These are phyloP conservation scores for Cyclotella baltica DNA, from an alignment of 108 stramenopile species.

Conservation along the genomic window DNA sequence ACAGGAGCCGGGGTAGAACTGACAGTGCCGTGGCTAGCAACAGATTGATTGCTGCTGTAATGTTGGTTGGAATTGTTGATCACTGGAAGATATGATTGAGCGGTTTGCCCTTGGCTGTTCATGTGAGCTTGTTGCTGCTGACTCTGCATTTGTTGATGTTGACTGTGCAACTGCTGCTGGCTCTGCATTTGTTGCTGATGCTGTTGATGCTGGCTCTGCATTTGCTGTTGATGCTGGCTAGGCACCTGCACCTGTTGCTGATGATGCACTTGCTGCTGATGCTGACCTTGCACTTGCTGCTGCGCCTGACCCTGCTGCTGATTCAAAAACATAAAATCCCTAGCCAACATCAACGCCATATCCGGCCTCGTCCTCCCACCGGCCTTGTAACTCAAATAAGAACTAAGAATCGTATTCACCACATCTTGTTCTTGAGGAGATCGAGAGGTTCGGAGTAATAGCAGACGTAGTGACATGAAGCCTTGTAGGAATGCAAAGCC, in stretches of 20 bases:
- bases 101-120: too few species aligned
- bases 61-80: neutral
- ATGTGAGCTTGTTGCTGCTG: too few species aligned
- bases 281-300: neutral
- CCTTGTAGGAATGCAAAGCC: slow-evolving; percentile 73
- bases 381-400: slow-evolving; percentile 80
- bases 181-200: too few species aligned
- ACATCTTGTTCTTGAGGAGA: slow-evolving; percentile 74
- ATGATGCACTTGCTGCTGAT: slow-evolving; percentile 20
- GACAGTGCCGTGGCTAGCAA: neutral
- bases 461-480: slow-evolving; percentile 84
- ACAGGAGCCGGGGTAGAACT: neutral
- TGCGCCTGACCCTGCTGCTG: slow-evolving; percentile 50
- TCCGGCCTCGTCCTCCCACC: slow-evolving; percentile 70
- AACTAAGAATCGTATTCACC: slow-evolving; percentile 76
- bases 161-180: too few species aligned
- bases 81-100: neutral
- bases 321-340: slow-evolving; percentile 86
- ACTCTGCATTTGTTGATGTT: too few species aligned
- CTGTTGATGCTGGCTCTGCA: too few species aligned
- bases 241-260: slow-evolving; percentile 5
- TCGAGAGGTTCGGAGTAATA: slow-evolving; percentile 65
- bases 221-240: too few species aligned
- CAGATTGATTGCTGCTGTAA: neutral
- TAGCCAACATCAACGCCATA: slow-evolving; percentile 85